These are phyloP conservation scores for Tuber indicum DNA, from an alignment of 495 filamentous ascomycete species.

Conservation along the genomic window DNA sequence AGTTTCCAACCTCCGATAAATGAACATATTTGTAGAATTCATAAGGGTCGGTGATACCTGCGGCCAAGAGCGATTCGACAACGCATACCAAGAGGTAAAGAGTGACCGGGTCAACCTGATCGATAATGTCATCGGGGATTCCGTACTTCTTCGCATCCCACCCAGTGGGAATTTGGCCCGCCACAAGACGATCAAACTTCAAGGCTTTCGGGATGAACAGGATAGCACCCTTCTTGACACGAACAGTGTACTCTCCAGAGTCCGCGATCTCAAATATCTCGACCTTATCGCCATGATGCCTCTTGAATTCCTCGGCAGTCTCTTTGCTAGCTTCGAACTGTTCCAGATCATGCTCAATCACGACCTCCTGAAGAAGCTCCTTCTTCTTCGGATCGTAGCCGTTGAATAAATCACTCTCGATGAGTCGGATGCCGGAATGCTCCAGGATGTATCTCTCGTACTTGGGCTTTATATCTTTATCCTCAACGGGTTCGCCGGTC, in stretches of 20 bases:
- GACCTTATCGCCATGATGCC: conserved; percentile 92
- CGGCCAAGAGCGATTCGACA: conserved; percentile 78
- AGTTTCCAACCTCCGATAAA: conserved; percentile 96
- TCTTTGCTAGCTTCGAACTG: conserved; percentile 97
- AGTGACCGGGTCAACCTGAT: conserved; percentile 93
- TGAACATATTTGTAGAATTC: conserved; percentile 99
- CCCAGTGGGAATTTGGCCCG: conserved; percentile 91
- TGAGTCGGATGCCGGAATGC: conserved; percentile 93
- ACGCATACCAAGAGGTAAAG: conserved; percentile 90
- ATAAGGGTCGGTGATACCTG: conserved; percentile 98
- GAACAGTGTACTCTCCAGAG: conserved; percentile 87
- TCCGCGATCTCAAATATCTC: conserved; percentile 96
- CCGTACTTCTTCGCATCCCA: conserved; percentile 95
- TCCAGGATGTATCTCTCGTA: conserved; percentile 96
- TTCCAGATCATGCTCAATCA: conserved; percentile 91
- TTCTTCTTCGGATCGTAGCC: conserved; percentile 98
- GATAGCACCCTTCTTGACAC: conserved; percentile 86
- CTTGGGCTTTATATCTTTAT: conserved; percentile 93
- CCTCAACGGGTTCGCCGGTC: conserved; percentile 88
- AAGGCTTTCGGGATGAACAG: conserved; percentile 95
- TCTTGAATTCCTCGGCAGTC: conserved; percentile 93
- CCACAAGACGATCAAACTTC: conserved; percentile 91
- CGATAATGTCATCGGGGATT: conserved; percentile 94
- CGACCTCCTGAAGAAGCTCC: conserved; percentile 93
- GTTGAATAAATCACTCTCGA: conserved; percentile 93